phyloP scores from a whole-genome alignment of 176 grass and related monocot genomes.

The Melocanna baccifera region DNA sequence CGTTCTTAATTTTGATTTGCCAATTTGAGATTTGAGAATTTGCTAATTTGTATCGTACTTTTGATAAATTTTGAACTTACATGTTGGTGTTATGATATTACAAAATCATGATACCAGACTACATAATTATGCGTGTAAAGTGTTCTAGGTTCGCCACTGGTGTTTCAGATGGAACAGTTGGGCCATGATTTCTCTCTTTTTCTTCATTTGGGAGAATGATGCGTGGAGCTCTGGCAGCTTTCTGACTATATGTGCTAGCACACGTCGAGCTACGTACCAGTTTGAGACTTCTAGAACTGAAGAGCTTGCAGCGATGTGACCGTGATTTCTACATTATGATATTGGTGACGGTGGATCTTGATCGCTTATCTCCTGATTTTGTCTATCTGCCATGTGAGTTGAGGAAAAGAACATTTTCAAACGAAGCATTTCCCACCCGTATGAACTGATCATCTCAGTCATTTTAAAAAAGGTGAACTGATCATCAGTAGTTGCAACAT shows the following conservation, averaged over 20 bases:
- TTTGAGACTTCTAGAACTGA: not conserved
- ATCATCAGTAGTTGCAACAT: not conserved
- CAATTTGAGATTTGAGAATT: no score
- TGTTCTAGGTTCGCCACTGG: not conserved
- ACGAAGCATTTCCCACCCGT: not conserved
- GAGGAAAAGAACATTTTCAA: not conserved
- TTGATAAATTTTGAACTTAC: no score
- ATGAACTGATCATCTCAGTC: not conserved
- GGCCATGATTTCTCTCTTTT: not conserved
- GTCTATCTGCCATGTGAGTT: not conserved
- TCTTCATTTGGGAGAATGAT: not conserved
- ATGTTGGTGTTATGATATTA: no score
- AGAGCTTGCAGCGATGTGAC: not conserved
- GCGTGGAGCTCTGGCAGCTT: not conserved
- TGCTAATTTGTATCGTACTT: no score
- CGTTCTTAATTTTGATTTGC: no score
- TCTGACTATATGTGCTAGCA: not conserved
- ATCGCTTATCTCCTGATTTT: not conserved
- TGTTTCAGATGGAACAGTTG: not conserved
- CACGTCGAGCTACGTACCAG: constrained; percentile 15
- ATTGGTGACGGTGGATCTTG: not conserved
- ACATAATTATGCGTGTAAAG: no score
- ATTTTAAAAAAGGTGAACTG: no score
- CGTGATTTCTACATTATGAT: not conserved
- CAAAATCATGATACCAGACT: no score